Conservation (phyloP, 768 basidiomycete genomes). For the Multifurca ochricompacta region DNA sequence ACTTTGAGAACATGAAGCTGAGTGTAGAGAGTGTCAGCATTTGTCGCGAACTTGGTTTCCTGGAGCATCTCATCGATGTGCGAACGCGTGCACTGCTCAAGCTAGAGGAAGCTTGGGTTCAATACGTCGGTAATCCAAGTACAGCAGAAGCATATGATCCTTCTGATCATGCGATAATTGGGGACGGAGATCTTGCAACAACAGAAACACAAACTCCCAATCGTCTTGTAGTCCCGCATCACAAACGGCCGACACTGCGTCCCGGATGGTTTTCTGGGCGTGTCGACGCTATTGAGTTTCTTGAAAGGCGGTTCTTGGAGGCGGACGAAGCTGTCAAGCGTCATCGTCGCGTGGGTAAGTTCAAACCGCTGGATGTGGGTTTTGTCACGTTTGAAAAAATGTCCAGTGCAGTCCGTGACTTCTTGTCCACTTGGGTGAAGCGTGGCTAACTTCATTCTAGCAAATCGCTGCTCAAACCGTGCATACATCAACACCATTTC, state of each 20-base stretch:
- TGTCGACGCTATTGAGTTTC: constrained; percentile 86
- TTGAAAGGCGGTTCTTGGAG: constrained; percentile 70
- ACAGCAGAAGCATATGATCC: constrained; percentile 76
- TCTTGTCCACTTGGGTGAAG: neutral
- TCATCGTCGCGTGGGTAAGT: constrained; percentile 62
- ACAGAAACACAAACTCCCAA: constrained; percentile 42
- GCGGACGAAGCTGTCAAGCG: constrained; percentile 80
- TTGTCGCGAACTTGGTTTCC: constrained; percentile 69
- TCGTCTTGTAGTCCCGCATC: constrained; percentile 66
- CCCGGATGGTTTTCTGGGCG: constrained; percentile 65
- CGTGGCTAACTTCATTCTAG: constrained; percentile 28
- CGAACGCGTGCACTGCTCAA: constrained; percentile 73
- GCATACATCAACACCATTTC: constrained; percentile 59
- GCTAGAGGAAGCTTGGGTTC: constrained; percentile 80
- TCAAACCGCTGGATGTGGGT: constrained; percentile 74
- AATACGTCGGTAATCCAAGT: constrained; percentile 92
- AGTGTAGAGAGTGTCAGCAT: constrained; percentile 90
- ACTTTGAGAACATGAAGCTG: constrained; percentile 85
- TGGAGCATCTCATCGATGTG: constrained; percentile 66
- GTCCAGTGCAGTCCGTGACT: constrained; percentile 68
- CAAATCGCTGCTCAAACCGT: constrained; percentile 88
- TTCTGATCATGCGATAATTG: constrained; percentile 43
- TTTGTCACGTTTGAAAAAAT: constrained; percentile 98
- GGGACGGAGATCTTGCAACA: constrained; percentile 44
- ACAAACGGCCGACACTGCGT: constrained; percentile 66